These are phyloP conservation scores for Naganishia liquefaciens DNA, from an alignment of 1,284 basidiomycete species.

Conservation along the genomic window DNA sequence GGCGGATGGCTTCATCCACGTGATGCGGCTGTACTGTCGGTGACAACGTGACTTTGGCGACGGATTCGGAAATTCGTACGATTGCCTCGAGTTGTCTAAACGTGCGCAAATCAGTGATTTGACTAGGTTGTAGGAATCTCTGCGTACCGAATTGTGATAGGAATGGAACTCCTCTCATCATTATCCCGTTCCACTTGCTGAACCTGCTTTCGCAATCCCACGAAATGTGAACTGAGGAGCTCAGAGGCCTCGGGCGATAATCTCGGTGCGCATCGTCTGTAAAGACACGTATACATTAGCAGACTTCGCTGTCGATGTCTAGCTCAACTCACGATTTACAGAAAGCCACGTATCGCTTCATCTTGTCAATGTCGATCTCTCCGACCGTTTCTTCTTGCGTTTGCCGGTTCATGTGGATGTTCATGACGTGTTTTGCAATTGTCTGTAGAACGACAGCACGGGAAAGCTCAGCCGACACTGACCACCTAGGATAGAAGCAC, in stretches of 20 bases:
- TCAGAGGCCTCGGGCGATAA: slow-evolving; percentile 91
- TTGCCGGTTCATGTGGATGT: slow-evolving; percentile 93
- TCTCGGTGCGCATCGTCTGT: slow-evolving; percentile 91
- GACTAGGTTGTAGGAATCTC: not conserved
- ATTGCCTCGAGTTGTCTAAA: slow-evolving; percentile 95
- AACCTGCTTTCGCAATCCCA: slow-evolving; percentile 88
- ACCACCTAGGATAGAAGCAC: not conserved
- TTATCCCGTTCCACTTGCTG: slow-evolving; percentile 96
- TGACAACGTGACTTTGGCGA: slow-evolving; percentile 91
- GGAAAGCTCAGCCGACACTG: not conserved
- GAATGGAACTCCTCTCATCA: slow-evolving; percentile 95
- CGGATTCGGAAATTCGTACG: slow-evolving; percentile 94
- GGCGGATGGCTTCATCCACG: slow-evolving; percentile 94
- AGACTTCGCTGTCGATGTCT: not conserved
- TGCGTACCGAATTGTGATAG: slow-evolving; percentile 88
- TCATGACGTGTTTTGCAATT: slow-evolving; percentile 98
- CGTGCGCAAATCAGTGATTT: not conserved
- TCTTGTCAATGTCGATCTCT: slow-evolving; percentile 97
- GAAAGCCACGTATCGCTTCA: slow-evolving; percentile 96
- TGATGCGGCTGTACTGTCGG: slow-evolving; percentile 87
- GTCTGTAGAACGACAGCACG: slow-evolving; percentile 58
- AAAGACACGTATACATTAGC: slow-evolving; percentile 1
- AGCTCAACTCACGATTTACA: slow-evolving; percentile 75
- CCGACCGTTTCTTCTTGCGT: slow-evolving; percentile 70
- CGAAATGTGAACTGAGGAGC: slow-evolving; percentile 96